These are phyloP conservation scores for Blastocystis sp. DNA, from an alignment of 352 stramenopile genomes.

Conservation along the genomic window DNA sequence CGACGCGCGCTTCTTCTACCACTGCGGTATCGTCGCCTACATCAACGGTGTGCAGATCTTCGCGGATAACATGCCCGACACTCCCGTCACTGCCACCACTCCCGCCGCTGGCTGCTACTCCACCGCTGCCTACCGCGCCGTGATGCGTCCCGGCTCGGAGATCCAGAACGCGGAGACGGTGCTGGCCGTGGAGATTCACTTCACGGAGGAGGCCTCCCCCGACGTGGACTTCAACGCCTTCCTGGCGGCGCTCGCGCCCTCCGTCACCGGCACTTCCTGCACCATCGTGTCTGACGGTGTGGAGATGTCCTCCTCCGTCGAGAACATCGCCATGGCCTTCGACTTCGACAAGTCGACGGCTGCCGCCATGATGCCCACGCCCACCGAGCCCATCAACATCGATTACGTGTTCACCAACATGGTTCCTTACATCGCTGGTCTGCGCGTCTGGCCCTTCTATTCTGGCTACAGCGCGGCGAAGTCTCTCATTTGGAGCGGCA, in stretches of 20 bases:
- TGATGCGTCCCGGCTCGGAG: not conserved
- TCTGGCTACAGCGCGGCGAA: not conserved
- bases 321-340: conserved; percentile 6
- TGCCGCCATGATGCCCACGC: not conserved
- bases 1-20: conserved; percentile 14
- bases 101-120: not conserved
- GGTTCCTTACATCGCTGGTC: conserved; percentile 21
- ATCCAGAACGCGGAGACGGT: not conserved
- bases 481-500: not conserved
- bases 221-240: conserved; percentile 3
- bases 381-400: not conserved
- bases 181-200: conserved; percentile 13
- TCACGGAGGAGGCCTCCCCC: not conserved
- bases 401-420: not conserved
- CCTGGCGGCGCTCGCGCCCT: conserved; percentile 16
- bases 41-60: conserved; percentile 34
- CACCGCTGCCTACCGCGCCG: not conserved
- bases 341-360: conserved; percentile 16
- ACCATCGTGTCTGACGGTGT: not conserved
- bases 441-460: conserved; percentile 3
- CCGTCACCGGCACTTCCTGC: not conserved
- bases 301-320: not conserved
- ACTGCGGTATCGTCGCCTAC: conserved; percentile 12
- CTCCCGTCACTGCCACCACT: not conserved
- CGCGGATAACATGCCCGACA: conserved; percentile 6